phyloP scores from a whole-genome alignment of 106 monocot species.

The Alisma plantagoaquatica region DNA sequence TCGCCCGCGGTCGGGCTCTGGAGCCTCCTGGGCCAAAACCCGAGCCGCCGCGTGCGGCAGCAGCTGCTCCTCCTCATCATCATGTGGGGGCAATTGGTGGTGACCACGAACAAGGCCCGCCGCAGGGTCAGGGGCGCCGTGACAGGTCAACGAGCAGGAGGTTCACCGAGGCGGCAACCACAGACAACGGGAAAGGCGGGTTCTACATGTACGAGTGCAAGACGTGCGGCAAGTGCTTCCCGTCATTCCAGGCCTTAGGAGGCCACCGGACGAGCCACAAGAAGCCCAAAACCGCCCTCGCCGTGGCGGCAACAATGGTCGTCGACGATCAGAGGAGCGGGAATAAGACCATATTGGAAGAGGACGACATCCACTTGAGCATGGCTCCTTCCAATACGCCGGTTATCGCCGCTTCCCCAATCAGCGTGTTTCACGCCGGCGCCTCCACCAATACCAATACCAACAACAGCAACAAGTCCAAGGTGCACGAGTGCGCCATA shows the following conservation, averaged over 20 bases:
- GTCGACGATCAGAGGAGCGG: background rate
- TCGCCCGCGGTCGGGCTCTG: conserved; percentile 32
- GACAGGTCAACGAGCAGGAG: conserved; percentile 21
- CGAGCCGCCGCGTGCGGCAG: conserved; percentile 24
- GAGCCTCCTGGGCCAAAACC: background rate
- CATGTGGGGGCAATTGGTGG: conserved; percentile 80
- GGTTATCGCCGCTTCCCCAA: background rate
- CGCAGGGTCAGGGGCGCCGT: conserved; percentile 22
- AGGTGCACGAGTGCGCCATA: conserved; percentile 32
- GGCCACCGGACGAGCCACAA: conserved; percentile 50
- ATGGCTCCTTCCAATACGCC: conserved; percentile 8
- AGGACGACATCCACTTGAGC: conserved; percentile 13
- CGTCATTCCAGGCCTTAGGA: conserved; percentile 61
- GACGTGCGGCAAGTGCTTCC: conserved; percentile 47
- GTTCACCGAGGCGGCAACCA: conserved; percentile 18
- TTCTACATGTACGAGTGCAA: conserved; percentile 44
- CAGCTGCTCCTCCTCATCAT: conserved; percentile 49
- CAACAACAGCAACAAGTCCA: conserved; percentile 8
- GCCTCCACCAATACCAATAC: background rate
- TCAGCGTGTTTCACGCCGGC: no score
- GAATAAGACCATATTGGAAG: conserved; percentile 1
- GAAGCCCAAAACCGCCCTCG: no score
- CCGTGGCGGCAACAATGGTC: background rate
- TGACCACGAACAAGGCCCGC: conserved; percentile 44
- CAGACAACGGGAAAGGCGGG: conserved; percentile 10